A percentile compares a stretch with the other conserved stretches of the same genome.
These are phyloP conservation scores for Candida sanyaensis DNA, from an alignment of 1,139 yeast genomes.

Conservation along the genomic window DNA sequence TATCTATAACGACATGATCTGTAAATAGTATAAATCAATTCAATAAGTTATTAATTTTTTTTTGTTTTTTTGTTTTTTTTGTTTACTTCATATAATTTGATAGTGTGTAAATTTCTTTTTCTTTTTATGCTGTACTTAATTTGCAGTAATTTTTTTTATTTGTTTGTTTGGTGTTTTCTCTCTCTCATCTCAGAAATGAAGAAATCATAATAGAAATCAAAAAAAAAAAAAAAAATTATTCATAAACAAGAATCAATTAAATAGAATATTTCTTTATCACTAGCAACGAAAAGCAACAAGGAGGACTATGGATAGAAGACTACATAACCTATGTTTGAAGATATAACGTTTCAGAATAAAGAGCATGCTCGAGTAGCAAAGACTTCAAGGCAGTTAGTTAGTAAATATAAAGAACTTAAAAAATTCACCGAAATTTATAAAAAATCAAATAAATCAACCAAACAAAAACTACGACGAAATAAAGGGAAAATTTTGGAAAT, in stretches of 20 bases:
- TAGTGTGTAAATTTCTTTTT: neutral
- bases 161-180: neutral
- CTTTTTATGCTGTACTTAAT: neutral
- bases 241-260: neutral
- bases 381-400: slow-evolving; percentile 15
- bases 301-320: slow-evolving; percentile 1
- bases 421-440: slow-evolving; percentile 13
- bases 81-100: no score
- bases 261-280: neutral
- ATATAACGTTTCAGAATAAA: slow-evolving; percentile 16
- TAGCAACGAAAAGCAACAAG: neutral
- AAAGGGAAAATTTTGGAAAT: slow-evolving; percentile 17
- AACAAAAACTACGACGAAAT: slow-evolving; percentile 14
- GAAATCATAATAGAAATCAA: neutral
- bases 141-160: neutral
- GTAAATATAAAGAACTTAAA: slow-evolving; percentile 22
- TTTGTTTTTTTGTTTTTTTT: no score
- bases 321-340: slow-evolving; percentile 21
- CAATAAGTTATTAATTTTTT: neutral
- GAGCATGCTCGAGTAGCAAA: slow-evolving; percentile 8
- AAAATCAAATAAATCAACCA: slow-evolving; percentile 6
- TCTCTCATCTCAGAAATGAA: neutral
- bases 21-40: slow-evolving; percentile 2
- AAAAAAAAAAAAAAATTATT: neutral
- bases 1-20: slow-evolving; percentile 1